A percentile compares a stretch with the other conserved stretches of the same genome.
Conservation (phyloP, 345 rosid genomes). For the Brassica incana region DNA sequence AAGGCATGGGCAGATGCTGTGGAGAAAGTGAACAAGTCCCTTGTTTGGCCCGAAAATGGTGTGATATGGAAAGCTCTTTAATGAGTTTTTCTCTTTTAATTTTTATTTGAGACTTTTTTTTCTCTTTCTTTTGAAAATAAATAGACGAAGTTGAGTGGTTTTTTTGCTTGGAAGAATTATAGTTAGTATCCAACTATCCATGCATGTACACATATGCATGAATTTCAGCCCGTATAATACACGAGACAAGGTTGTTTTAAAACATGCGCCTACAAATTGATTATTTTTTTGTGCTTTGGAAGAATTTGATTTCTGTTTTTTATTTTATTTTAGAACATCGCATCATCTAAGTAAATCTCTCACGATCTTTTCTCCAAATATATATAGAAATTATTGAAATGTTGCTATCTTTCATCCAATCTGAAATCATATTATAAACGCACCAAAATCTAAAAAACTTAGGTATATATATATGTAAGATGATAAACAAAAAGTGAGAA, state of each 20-base stretch:
- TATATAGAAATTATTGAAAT: not conserved
- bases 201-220: conserved; percentile 15
- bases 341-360: not conserved
- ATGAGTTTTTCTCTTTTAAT: conserved; percentile 23
- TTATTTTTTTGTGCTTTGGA: not conserved
- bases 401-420: not conserved
- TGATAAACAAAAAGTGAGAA: too few species aligned
- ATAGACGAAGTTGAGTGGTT: not conserved
- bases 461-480: too few species aligned
- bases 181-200: not conserved
- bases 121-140: not conserved
- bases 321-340: not conserved
- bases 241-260: not conserved
- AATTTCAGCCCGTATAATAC: not conserved
- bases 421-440: not conserved
- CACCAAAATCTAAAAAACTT: not conserved
- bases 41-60: conserved; percentile 39
- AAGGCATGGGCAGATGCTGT: conserved; percentile 39
- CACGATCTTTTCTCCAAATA: not conserved
- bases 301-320: not conserved
- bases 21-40: conserved; percentile 35
- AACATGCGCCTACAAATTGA: not conserved
- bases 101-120: not conserved
- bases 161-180: not conserved
- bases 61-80: conserved; percentile 33